phyloP scores from a whole-genome alignment of 345 rosid species.

The Firmiana major region DNA sequence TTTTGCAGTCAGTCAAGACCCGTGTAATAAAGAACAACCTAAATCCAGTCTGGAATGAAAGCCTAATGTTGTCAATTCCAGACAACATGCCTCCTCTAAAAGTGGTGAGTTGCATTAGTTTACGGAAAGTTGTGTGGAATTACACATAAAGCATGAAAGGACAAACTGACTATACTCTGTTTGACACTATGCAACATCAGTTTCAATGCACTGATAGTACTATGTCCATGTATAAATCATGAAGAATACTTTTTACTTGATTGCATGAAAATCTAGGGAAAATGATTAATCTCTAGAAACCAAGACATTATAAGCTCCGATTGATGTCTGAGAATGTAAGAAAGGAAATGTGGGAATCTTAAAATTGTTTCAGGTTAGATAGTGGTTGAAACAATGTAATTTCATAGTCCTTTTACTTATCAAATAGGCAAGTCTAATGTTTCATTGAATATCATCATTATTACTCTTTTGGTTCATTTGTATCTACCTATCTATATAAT shows the following conservation, averaged over 20 bases:
- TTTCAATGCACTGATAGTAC: not conserved
- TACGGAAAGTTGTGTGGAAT: not conserved
- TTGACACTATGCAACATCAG: not conserved
- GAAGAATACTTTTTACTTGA: not conserved
- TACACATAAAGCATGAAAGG: not conserved
- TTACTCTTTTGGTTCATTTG: not conserved
- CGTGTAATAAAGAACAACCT: slow-evolving; percentile 90
- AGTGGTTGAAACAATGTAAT: not conserved
- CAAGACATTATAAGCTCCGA: too few relatives aligned
- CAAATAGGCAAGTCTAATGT: not conserved
- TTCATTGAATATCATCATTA: not conserved
- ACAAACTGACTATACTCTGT: not conserved
- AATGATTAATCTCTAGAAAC: not conserved
- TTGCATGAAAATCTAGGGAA: not conserved
- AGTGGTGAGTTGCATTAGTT: slow-evolving; percentile 52
- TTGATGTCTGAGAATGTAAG: not conserved
- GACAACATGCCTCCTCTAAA: slow-evolving; percentile 81
- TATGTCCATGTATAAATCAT: not conserved
- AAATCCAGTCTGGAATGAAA: slow-evolving; percentile 98
- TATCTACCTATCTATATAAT: not conserved
- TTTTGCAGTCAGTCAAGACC: slow-evolving; percentile 78
- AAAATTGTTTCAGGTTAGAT: not conserved
- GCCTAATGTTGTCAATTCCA: slow-evolving; percentile 90
- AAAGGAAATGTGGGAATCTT: not conserved
- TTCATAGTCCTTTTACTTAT: not conserved